A percentile compares a stretch with the other conserved stretches of the same genome.
These are phyloP conservation scores for Magnusiomyces magnusii DNA, from an alignment of 1,139 yeast genomes.

Conservation along the genomic window DNA sequence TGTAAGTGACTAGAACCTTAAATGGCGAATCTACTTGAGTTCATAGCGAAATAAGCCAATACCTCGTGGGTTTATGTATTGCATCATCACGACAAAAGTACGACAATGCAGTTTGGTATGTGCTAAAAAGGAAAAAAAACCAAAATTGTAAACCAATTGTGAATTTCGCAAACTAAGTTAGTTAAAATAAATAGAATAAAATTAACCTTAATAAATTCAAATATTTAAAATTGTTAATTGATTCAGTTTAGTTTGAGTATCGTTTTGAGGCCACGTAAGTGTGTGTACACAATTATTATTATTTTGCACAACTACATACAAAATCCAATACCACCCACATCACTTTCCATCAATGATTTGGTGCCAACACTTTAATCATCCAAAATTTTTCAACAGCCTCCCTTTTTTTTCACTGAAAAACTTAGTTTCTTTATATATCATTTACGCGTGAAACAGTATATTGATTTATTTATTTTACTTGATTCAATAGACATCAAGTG, in stretches of 20 bases:
- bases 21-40: no score
- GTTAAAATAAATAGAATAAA: no score
- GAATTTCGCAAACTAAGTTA: no score
- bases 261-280: not conserved
- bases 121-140: not conserved
- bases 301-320: not conserved
- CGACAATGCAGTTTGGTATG: not conserved
- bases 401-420: not conserved
- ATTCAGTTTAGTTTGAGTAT: not conserved
- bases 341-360: not conserved
- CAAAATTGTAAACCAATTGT: not conserved
- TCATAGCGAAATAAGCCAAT: no score
- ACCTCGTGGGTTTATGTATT: no score
- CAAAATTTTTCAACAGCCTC: not conserved
- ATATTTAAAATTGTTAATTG: no score
- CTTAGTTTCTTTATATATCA: not conserved
- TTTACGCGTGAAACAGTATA: not conserved
- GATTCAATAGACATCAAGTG: no score
- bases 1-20: no score
- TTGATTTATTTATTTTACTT: no score
- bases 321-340: not conserved
- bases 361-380: not conserved
- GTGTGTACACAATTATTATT: not conserved
- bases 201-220: not conserved
- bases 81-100: not conserved